Evolutionary conservation across 306 rosid species (phyloP), one percentile per base, ranked within the genome.

Genomic region (Fragaria nilgerrensis): DNA sequence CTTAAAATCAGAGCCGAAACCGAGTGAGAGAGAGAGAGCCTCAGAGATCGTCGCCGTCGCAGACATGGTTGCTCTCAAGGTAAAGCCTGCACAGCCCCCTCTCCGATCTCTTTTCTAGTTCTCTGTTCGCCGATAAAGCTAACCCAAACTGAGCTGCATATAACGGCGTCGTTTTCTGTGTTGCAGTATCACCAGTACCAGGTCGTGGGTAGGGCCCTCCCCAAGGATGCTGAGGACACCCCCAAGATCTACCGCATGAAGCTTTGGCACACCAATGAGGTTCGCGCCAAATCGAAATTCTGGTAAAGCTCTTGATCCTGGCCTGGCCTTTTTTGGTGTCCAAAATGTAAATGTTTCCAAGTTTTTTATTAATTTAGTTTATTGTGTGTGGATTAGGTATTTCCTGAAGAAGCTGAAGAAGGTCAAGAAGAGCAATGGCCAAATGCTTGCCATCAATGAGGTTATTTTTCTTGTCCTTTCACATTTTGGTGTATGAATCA

Each of bases 371-470:
- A 29, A 29, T 9, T 22, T 29, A 37, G 20, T 11, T 4, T 0
- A 45, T 36, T 74, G 5, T 67, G 3, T 53, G 61, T 82, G 17
- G n/a, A 22, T 81, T 76, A 93, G 98, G 96, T 93, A 93, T 58
- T 93, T 93, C 68, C 37, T 93, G 88, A 87, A 96, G 89, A 93
- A 91, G 78, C 69, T 89, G 73, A 93, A 91, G 89, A 93, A 93
- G 85, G 98, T 93, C 4, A 93, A 93, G 93, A 93, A 93, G 84
- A 93, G 98, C 90, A 93, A 91, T 50, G 98, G 98, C 7, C 98
- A 93, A 74, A 83, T 93, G 7, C 95, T 93, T 47, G 98, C 95
- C 8, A 75, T 77, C 79, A 87, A 87, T 15, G 90, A 84, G 90
- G 90, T 81, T 75, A 4, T 49, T 14, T 10, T 7, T 37, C 43